Evolutionary conservation across 805 yeast species (phyloP).

Genomic region (Candida suzukii): DNA sequence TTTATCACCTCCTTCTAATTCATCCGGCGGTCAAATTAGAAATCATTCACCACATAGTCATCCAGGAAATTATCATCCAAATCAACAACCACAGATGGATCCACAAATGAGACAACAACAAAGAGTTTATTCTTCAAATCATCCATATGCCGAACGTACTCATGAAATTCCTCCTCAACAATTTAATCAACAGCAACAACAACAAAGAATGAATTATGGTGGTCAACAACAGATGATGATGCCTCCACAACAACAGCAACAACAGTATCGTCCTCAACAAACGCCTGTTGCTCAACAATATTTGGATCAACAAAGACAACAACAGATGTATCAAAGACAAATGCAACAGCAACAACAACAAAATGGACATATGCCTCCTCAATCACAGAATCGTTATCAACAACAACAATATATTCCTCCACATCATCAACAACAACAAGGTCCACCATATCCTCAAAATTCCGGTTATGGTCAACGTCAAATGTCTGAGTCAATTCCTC

Average conservation of each 20-base stretch:
- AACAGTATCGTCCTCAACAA: conserved; percentile 1
- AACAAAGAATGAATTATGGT: neutral
- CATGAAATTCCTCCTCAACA: neutral
- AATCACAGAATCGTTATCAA: neutral
- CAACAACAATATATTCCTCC: neutral
- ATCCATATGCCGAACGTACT: neutral
- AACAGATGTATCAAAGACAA: conserved; percentile 1
- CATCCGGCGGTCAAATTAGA: neutral
- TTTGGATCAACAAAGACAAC: neutral
- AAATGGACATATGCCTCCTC: too few relatives aligned
- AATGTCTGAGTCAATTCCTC: neutral
- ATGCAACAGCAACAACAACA: conserved; percentile 4
- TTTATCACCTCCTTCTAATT: neutral
- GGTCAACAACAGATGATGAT: neutral
- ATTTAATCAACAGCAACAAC: neutral
- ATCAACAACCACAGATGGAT: conserved; percentile 4
- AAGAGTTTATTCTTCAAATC: neutral
- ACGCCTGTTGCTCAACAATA: neutral
- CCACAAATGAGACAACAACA: neutral
- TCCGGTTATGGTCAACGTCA: conserved; percentile 1
- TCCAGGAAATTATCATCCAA: neutral
- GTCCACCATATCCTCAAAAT: conserved; percentile 3
- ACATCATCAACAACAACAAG: conserved; percentile 9
- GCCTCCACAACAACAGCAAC: neutral
- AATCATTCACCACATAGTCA: neutral